phyloP scores from a whole-genome alignment of 352 stramenopile species.

The Pythium inflatum region DNA sequence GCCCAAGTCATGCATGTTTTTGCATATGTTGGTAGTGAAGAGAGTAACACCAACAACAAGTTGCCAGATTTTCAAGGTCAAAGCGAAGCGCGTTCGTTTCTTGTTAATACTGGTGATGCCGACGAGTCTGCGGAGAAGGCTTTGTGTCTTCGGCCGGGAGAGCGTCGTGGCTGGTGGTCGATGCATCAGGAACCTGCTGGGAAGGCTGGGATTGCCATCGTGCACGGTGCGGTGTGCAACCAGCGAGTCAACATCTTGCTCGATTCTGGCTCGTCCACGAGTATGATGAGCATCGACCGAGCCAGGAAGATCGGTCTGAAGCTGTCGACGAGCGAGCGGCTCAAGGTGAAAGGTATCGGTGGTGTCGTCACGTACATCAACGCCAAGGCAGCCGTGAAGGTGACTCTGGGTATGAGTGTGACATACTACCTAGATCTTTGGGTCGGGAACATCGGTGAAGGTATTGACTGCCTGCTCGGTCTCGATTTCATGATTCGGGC shows the following conservation, averaged over 20 bases:
- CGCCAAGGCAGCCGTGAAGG: slow-evolving; percentile 13
- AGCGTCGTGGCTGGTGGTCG: slow-evolving; percentile 24
- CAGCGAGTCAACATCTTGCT: slow-evolving; percentile 4
- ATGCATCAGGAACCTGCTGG: neutral
- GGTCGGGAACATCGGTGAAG: slow-evolving; percentile 33
- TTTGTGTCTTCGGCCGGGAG: slow-evolving; percentile 1
- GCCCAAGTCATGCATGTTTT: slow-evolving; percentile 1
- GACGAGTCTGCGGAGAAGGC: neutral
- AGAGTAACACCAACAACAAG: slow-evolving; percentile 6
- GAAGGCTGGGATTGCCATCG: neutral
- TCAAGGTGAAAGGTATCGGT: slow-evolving; percentile 12
- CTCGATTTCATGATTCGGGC: slow-evolving; percentile 39
- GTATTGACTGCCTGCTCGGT: slow-evolving; percentile 35
- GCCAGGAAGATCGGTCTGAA: neutral
- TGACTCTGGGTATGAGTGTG: slow-evolving; percentile 32
- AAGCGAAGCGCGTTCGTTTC: slow-evolving; percentile 19
- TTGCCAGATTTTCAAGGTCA: neutral
- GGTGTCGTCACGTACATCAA: slow-evolving; percentile 28
- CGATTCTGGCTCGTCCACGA: slow-evolving; percentile 6
- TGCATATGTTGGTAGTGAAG: slow-evolving; percentile 6
- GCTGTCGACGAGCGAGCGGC: neutral
- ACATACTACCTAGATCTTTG: slow-evolving; percentile 33
- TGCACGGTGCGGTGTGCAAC: slow-evolving; percentile 16
- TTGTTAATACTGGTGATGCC: neutral
- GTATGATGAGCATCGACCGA: slow-evolving; percentile 15